Percentiles rank a stretch among this genome's conserved stretches.
Conservation (phyloP, 129 eudicot species). For the Erigeron canadensis region DNA sequence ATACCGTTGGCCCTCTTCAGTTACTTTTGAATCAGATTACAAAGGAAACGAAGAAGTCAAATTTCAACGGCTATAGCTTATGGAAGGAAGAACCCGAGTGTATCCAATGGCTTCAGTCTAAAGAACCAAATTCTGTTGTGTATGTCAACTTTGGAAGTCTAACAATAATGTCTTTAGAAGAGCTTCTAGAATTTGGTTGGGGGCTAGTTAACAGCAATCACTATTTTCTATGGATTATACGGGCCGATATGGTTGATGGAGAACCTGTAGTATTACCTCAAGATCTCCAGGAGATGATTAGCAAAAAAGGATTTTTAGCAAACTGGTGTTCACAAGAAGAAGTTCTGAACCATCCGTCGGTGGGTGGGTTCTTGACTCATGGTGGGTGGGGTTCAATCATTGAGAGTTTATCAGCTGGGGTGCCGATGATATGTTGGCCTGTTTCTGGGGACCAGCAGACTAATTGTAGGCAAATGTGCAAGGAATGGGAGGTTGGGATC, state of each 20-base stretch:
- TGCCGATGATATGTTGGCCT: constrained; percentile 8
- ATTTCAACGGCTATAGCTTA: constrained; percentile 9
- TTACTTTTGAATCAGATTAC: not conserved
- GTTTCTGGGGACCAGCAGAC: not conserved
- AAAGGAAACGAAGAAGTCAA: constrained; percentile 27
- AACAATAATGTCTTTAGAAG: not conserved
- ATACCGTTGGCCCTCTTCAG: constrained; percentile 14
- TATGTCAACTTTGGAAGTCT: constrained; percentile 7
- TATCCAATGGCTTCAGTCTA: too few species aligned
- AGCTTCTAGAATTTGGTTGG: constrained; percentile 1
- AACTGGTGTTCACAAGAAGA: constrained; percentile 8
- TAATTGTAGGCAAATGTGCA: constrained; percentile 10
- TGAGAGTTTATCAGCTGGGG: constrained; percentile 14
- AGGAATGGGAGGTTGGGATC: constrained; percentile 8
- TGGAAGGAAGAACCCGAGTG: constrained; percentile 16
- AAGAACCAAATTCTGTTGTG: not conserved
- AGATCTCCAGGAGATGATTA: not conserved
- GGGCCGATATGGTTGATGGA: constrained; percentile 3
- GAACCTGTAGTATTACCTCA: not conserved
- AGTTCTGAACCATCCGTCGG: constrained; percentile 5
- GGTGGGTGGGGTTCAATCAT: constrained; percentile 10
- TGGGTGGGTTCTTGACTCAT: constrained; percentile 18
- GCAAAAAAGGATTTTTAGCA: not conserved
- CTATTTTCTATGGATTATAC: constrained; percentile 1
- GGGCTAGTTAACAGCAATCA: constrained; percentile 5